A percentile compares a stretch with the other conserved stretches of the same genome.
These are phyloP conservation scores for Penicillium argentinense DNA, from an alignment of 495 filamentous ascomycete genomes.

Conservation along the genomic window DNA sequence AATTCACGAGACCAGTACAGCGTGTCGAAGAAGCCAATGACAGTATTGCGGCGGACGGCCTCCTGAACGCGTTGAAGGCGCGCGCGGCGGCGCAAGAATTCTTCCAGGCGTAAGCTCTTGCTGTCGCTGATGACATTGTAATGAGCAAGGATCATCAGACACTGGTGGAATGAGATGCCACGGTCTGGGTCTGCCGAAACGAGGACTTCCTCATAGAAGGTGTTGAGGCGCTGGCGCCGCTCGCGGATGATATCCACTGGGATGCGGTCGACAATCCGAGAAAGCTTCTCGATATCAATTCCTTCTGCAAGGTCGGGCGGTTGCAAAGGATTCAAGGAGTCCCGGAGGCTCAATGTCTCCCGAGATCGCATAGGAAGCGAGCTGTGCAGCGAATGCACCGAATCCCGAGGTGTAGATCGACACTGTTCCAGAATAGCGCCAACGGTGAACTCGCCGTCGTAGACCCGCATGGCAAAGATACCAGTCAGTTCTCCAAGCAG, in stretches of 20 bases:
- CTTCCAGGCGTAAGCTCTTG: conserved; percentile 90
- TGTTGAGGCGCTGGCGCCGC: conserved; percentile 75
- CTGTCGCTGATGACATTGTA: conserved; percentile 99
- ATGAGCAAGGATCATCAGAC: conserved; percentile 96
- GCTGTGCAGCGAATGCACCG: conserved; percentile 22
- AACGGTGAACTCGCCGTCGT: conserved; percentile 86
- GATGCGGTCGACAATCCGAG: conserved; percentile 70
- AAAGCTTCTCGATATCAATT: conserved; percentile 75
- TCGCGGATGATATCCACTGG: conserved; percentile 71
- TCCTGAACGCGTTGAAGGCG: conserved; percentile 96
- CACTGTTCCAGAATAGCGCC: conserved; percentile 79
- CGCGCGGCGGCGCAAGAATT: conserved; percentile 88
- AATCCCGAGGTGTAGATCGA: conserved; percentile 51
- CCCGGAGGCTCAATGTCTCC: no score
- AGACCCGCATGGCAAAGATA: conserved; percentile 96
- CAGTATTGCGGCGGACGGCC: conserved; percentile 82
- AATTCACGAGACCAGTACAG: conserved; percentile 86
- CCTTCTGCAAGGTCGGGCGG: conserved; percentile 57
- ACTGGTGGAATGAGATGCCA: conserved; percentile 88
- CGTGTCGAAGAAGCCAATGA: conserved; percentile 94
- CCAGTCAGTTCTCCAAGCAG: conserved; percentile 89
- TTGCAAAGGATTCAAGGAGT: conserved; percentile 17
- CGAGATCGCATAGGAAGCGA: conserved; percentile 20
- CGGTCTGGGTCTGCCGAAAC: conserved; percentile 85
- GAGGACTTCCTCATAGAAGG: conserved; percentile 94